A percentile compares a stretch with the other conserved stretches of the same genome.
Conservation (phyloP, 306 rosid species). For the Rosa multiflora region DNA sequence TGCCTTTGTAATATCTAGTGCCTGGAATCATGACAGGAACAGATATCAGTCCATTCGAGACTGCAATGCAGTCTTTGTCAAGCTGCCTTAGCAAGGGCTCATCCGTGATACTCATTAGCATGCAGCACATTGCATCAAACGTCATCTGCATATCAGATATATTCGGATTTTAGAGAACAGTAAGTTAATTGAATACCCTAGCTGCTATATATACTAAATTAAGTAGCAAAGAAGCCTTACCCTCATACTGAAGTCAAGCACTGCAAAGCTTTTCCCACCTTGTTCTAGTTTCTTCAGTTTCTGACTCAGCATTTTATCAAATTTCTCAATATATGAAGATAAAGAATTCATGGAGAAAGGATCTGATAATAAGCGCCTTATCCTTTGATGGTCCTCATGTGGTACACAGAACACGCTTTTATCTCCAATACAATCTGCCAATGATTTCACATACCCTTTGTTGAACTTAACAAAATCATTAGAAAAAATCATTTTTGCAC, state of each 20-base stretch:
- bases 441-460: conserved; percentile 67
- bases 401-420: conserved; percentile 59
- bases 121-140: conserved; percentile 65
- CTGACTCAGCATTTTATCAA: conserved; percentile 54
- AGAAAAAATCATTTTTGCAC: conserved; percentile 53
- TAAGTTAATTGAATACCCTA: too few species aligned
- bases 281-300: conserved; percentile 45
- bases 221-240: conserved; percentile 20
- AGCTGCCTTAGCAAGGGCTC: conserved; percentile 46
- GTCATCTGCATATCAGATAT: conserved; percentile 37
- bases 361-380: conserved; percentile 63
- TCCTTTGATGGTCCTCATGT: conserved; percentile 54
- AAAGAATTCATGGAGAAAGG: conserved; percentile 65
- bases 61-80: conserved; percentile 45
- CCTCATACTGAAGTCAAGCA: conserved; percentile 59
- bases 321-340: conserved; percentile 42
- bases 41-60: conserved; percentile 58
- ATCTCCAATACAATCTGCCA: conserved; percentile 66
- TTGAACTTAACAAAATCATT: conserved; percentile 59
- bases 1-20: conserved; percentile 68
- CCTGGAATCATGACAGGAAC: conserved; percentile 63
- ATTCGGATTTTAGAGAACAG: not conserved
- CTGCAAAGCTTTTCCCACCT: conserved; percentile 48
- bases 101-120: conserved; percentile 67
- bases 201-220: too few species aligned